Evolutionary conservation across 208 protist genomes (phyloP).

Genomic region (Leishmania major): DNA sequence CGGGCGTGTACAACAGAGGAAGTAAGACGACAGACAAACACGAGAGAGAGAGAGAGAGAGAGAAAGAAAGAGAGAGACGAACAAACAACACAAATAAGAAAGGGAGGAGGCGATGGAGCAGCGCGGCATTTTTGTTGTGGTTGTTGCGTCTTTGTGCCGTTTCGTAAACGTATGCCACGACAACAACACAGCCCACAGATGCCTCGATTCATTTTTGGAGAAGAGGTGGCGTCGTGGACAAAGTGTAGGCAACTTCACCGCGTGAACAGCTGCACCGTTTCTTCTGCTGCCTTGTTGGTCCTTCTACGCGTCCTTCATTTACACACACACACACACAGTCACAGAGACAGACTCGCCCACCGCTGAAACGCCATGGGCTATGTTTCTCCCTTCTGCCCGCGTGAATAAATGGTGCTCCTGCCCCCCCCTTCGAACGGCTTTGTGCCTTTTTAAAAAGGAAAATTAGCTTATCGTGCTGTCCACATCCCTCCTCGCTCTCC

Average conservation of each 20-base stretch:
- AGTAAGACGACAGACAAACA: conserved; percentile 13
- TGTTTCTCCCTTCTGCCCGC: not conserved
- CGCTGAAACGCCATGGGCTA: not conserved
- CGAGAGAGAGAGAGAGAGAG: not conserved
- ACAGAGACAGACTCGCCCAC: not conserved
- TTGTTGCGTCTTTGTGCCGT: not conserved
- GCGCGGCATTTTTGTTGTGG: not conserved
- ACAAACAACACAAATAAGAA: not conserved
- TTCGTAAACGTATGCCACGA: not conserved
- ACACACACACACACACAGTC: not conserved
- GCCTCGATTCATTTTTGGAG: not conserved
- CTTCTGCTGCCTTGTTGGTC: not conserved
- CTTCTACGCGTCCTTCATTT: not conserved
- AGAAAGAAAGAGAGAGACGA: conserved; percentile 16
- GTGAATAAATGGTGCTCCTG: not conserved
- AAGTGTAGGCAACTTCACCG: not conserved
- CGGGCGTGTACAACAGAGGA: not conserved
- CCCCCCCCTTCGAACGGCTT: not conserved
- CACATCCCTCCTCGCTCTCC: not conserved
- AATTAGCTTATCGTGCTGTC: not conserved
- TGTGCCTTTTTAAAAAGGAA: not conserved
- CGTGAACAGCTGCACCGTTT: not conserved
- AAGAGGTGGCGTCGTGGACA: not conserved
- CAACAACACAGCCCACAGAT: not conserved
- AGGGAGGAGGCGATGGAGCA: not conserved